Conservation (phyloP, 192 early-diverging fungal species). For the Podila clonocystis region DNA sequence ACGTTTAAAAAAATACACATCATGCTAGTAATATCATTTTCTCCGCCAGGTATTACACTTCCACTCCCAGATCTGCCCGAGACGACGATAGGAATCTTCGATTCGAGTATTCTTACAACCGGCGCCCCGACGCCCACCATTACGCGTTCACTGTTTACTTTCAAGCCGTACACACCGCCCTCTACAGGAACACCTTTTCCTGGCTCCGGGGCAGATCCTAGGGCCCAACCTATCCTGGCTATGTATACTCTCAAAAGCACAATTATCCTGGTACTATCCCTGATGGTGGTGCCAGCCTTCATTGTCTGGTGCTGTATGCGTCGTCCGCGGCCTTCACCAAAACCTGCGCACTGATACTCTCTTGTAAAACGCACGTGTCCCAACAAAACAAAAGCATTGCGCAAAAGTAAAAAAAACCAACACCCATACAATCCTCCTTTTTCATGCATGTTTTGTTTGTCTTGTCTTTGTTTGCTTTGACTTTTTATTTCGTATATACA, state of each 20-base stretch:
- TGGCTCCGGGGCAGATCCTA: neutral
- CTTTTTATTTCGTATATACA: slow-evolving; percentile 6
- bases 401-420: neutral
- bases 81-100: neutral
- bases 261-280: slow-evolving; percentile 2
- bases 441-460: neutral
- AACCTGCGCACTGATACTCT: neutral
- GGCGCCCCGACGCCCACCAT: too few species aligned
- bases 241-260: slow-evolving; percentile 6
- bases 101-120: neutral
- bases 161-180: neutral
- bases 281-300: slow-evolving; percentile 43
- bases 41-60: neutral
- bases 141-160: neutral
- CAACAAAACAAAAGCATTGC: neutral
- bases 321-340: neutral
- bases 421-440: neutral
- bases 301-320: slow-evolving; percentile 46
- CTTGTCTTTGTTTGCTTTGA: neutral
- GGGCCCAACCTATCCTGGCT: neutral
- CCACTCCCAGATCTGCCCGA: neutral
- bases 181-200: neutral
- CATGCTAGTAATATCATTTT: neutral
- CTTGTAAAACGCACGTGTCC: neutral
- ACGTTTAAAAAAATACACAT: neutral